Conservation (phyloP, 2,329 filamentous ascomycete genomes). For the Plectosphaerella sp. region DNA sequence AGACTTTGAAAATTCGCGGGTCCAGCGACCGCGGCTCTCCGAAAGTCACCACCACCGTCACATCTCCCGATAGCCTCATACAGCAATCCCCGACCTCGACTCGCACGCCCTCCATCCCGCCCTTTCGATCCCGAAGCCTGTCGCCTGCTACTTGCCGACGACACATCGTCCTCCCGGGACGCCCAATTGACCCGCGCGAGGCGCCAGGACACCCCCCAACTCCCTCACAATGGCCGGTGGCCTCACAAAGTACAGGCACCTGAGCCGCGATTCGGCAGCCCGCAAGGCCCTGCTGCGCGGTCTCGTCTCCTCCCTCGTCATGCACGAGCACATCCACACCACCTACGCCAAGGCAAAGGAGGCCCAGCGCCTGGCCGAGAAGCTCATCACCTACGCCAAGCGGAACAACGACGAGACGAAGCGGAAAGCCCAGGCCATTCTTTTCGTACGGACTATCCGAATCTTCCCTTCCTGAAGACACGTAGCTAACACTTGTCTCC, state of each 20-base stretch:
- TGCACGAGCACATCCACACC: slow-evolving; percentile 86
- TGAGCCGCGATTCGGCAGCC: slow-evolving; percentile 81
- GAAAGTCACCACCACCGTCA: background rate
- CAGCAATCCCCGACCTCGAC: slow-evolving; percentile 2
- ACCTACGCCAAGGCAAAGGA: slow-evolving; percentile 98
- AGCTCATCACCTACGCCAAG: slow-evolving; percentile 91
- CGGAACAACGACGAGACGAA: slow-evolving; percentile 80
- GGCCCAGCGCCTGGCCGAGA: slow-evolving; percentile 87
- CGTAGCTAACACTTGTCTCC: background rate
- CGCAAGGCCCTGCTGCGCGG: slow-evolving; percentile 91
- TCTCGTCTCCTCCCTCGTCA: slow-evolving; percentile 89
- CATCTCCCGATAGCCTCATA: background rate
- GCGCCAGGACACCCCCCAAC: slow-evolving; percentile 3
- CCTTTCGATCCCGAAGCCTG: background rate
- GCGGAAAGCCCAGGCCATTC: slow-evolving; percentile 70
- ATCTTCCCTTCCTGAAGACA: slow-evolving; percentile 14
- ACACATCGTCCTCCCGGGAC: background rate
- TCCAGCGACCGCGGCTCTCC: background rate
- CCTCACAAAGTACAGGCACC: slow-evolving; percentile 80
- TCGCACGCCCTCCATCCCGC: background rate
- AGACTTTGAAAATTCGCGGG: slow-evolving; percentile 3
- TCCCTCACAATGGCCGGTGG: slow-evolving; percentile 71
- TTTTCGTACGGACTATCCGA: slow-evolving; percentile 67
- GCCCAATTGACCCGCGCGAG: background rate
- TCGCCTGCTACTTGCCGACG: background rate